Base-by-base conservation (phyloP, 1,139 yeast species). In the Kazachstania sp. region DNA sequence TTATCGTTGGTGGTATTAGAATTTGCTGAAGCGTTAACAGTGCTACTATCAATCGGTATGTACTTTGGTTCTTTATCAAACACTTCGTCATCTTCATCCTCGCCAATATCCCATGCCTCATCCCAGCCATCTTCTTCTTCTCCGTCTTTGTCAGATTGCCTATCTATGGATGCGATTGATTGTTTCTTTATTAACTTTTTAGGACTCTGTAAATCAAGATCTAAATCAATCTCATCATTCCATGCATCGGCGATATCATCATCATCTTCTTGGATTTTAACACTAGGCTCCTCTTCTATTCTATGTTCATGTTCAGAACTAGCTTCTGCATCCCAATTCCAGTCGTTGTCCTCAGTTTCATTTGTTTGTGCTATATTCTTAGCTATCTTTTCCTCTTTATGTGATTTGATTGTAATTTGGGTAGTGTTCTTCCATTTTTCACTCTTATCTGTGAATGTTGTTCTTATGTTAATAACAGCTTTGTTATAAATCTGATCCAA, bases 101-200 rank as follows among this genome's bases (percentile, higher is more conserved):
- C 48, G 4, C 51, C 64, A 32, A 57, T 49, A 44, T 58, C 57
- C 65, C 65, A 62, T 15, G 49, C 58, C 16, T 52, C 57, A 45
- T 59, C 58, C 65, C 65, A 61, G 3, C 52, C 60, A 45, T 53
- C 61, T 18, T 54, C 56, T 4, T 38, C 51, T 29, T 45, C 42
- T 4, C 35, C 46, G 8, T 6, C 41, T 11, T 42, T 32, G 31
- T 43, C 16, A 41, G 19, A 32, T 47, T 38, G 40, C 41, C 32
- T 43, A 18, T 20, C 37, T 15, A 31, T 37, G 23, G 37, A 31
- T 41, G 38, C 15, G 31, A 39, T 38, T 15, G 40, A 15, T 8
- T 29, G 18, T 8, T 39, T 18, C n/a, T 34, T 13, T 38, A 20
- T 45, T 7, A 39, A 29, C 30, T 48, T 37, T 31, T 51, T 39